These are phyloP conservation scores for Crotalaria pallida DNA, from an alignment of 306 rosid genomes.

Conservation along the genomic window DNA sequence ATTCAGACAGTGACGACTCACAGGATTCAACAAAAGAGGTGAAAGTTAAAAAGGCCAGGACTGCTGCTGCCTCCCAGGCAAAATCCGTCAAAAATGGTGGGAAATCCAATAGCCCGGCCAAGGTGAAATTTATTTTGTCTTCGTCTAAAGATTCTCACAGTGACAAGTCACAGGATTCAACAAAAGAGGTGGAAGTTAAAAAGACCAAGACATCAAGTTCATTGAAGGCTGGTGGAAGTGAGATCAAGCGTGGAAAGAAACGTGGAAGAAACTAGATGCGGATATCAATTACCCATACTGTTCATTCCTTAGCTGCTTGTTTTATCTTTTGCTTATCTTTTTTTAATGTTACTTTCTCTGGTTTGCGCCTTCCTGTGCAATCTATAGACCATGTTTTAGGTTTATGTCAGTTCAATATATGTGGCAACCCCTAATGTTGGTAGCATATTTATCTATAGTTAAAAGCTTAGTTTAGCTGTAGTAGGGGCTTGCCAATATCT, in stretches of 20 bases:
- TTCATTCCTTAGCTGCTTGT: conserved; percentile 4
- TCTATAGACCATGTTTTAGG: conserved; percentile 19
- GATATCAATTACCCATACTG: not conserved
- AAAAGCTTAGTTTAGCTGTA: conserved; percentile 30
- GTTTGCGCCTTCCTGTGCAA: conserved; percentile 15
- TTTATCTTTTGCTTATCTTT: not conserved
- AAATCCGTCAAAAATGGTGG: conserved; percentile 42
- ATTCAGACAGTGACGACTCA: conserved; percentile 36
- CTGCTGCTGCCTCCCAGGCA: conserved; percentile 47
- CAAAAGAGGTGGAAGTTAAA: conserved; percentile 29
- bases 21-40: conserved; percentile 28
- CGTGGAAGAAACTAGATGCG: conserved; percentile 49
- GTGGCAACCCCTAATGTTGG: conserved; percentile 31
- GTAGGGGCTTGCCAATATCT: conserved; percentile 25
- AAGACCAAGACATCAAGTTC: conserved; percentile 47
- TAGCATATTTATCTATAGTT: conserved; percentile 36
- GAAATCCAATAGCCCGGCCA: conserved; percentile 47
- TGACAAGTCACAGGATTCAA: conserved; percentile 37
- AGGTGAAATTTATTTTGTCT: conserved; percentile 56
- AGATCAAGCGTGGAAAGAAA: conserved; percentile 66
- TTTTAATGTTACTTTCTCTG: conserved; percentile 13
- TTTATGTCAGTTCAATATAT: not conserved
- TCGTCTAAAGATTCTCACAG: conserved; percentile 43
- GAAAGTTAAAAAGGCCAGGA: conserved; percentile 44
- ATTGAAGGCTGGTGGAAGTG: conserved; percentile 47